phyloP scores from a whole-genome alignment of 73 alveolate genomes.

The Loxodes magnus region DNA sequence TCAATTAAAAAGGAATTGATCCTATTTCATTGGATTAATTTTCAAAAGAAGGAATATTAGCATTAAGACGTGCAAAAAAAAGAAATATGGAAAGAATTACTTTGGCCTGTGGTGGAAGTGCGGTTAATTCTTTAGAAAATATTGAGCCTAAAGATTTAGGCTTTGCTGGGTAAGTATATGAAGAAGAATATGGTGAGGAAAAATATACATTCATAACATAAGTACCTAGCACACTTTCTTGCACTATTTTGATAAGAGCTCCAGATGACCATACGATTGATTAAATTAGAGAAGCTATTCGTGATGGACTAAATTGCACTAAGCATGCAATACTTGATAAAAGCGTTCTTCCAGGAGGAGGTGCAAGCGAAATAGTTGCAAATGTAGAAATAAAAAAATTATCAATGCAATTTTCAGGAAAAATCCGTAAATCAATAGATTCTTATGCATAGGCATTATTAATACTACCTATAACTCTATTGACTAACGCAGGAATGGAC shows the following conservation, averaged over 20 bases:
- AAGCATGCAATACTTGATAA: conserved; percentile 93
- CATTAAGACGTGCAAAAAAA: conserved; percentile 97
- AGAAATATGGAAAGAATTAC: conserved; percentile 99
- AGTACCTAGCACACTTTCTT: conserved; percentile 96
- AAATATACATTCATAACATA: conserved; percentile 99
- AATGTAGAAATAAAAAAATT: conserved; percentile 50
- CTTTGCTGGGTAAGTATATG: conserved; percentile 86
- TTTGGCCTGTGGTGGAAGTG: conserved; percentile 98
- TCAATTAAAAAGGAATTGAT: conserved; percentile 99
- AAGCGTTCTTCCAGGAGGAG: conserved; percentile 98
- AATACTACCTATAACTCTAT: conserved; percentile 84
- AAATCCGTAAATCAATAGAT: conserved; percentile 72
- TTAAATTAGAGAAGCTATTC: conserved; percentile 90
- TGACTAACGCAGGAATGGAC: conserved; percentile 91
- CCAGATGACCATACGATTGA: conserved; percentile 98
- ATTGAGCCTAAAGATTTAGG: conserved; percentile 95
- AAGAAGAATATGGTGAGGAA: conserved; percentile 94
- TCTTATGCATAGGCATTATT: conserved; percentile 91
- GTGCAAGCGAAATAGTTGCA: conserved; percentile 97
- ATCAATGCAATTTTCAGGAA: conserved; percentile 56
- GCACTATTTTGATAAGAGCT: conserved; percentile 98
- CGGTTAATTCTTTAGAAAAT: conserved; percentile 97
- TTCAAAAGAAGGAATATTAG: conserved; percentile 97
- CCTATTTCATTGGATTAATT: conserved; percentile 98
- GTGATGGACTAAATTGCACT: conserved; percentile 99